These are phyloP conservation scores for Amphichorda felina DNA, from an alignment of 2,329 filamentous ascomycete species.

Conservation along the genomic window DNA sequence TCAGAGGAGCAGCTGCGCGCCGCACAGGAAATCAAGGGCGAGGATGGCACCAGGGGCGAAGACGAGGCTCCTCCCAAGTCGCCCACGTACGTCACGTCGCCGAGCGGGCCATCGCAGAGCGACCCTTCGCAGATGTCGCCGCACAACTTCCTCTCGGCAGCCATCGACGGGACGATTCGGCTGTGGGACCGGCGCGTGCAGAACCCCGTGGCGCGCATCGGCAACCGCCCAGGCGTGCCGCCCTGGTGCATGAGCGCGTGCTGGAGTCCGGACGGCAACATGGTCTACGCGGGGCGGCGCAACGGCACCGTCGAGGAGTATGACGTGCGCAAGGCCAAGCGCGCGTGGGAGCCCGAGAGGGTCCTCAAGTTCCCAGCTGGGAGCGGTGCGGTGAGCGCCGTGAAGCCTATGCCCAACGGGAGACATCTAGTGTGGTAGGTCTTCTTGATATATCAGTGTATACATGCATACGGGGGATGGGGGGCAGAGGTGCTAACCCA, in stretches of 20 bases:
- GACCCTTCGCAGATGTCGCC: conserved; percentile 34
- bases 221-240: conserved; percentile 61
- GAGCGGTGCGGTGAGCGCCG: conserved; percentile 78
- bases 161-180: conserved; percentile 78
- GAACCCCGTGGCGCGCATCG: conserved; percentile 68
- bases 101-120: too few relatives aligned
- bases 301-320: conserved; percentile 95
- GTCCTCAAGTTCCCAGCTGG: conserved; percentile 81
- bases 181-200: conserved; percentile 81
- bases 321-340: conserved; percentile 61
- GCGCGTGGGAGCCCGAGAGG: conserved; percentile 62
- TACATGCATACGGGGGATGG: neutral
- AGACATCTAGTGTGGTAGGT: conserved; percentile 70
- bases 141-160: conserved; percentile 77
- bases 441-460: neutral
- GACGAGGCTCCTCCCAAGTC: neutral
- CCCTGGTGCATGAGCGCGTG: conserved; percentile 97
- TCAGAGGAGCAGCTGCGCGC: conserved; percentile 1
- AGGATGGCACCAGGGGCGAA: neutral
- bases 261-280: conserved; percentile 93
- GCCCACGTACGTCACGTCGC: neutral
- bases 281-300: conserved; percentile 80
- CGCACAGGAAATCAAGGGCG: conserved; percentile 1
- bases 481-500: neutral
- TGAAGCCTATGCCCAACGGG: conserved; percentile 85